Conservation (phyloP, 2,329 filamentous ascomycete species). For the Paradendryphiella salina region DNA sequence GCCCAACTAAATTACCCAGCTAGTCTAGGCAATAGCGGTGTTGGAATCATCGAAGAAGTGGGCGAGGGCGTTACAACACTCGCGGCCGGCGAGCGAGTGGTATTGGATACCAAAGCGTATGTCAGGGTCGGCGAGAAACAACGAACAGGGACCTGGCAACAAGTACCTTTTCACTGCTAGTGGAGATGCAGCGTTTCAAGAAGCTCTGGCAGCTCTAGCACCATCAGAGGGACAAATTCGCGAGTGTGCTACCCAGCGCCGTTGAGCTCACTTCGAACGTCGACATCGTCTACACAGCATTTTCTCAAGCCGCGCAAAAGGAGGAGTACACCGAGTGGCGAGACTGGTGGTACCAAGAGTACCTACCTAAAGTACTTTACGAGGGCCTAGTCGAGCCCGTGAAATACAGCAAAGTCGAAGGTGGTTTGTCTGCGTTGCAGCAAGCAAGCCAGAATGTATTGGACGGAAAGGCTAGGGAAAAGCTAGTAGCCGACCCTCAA, state of each 20-base stretch:
- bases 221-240: constrained; percentile 26
- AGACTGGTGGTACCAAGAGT: constrained; percentile 32
- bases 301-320: constrained; percentile 33
- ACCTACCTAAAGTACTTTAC: constrained; percentile 30
- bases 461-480: constrained; percentile 28
- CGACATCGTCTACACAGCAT: constrained; percentile 29
- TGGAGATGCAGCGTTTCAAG: constrained; percentile 31
- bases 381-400: constrained; percentile 28
- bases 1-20: constrained; percentile 21
- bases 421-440: constrained; percentile 28
- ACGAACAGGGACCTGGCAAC: constrained; percentile 33
- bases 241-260: constrained; percentile 27
- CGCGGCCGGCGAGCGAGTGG: constrained; percentile 51
- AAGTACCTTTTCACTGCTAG: constrained; percentile 35
- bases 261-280: constrained; percentile 30
- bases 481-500: constrained; percentile 31
- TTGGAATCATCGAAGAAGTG: constrained; percentile 52
- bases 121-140: constrained; percentile 23
- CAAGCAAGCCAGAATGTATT: constrained; percentile 31
- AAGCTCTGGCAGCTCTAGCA: constrained; percentile 27
- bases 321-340: constrained; percentile 28
- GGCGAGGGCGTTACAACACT: constrained; percentile 50
- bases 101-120: constrained; percentile 31
- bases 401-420: constrained; percentile 28
- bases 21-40: constrained; percentile 28